These are phyloP conservation scores for Dionaea muscipula DNA, from an alignment of 179 eudicot genomes.

Conservation along the genomic window DNA sequence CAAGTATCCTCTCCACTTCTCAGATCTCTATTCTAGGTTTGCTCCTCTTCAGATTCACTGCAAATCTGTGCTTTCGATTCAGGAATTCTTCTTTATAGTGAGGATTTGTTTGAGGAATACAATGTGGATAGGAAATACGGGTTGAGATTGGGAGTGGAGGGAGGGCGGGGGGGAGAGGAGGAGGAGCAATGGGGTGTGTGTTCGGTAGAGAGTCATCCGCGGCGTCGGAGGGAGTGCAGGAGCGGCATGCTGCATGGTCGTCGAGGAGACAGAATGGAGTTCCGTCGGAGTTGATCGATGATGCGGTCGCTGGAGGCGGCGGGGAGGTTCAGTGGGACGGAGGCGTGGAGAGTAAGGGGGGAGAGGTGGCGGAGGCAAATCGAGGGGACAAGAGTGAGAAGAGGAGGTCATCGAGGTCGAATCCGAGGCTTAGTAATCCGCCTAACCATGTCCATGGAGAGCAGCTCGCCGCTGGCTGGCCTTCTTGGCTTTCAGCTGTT, in stretches of 20 bases:
- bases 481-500: slow-evolving; percentile 22
- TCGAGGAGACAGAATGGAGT: slow-evolving; percentile 15
- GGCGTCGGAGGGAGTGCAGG: slow-evolving; percentile 8
- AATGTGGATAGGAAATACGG: too few species aligned
- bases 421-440: slow-evolving; percentile 19
- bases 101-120: too few species aligned
- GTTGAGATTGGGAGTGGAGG: too few species aligned
- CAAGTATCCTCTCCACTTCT: too few species aligned
- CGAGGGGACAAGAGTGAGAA: slow-evolving; percentile 9
- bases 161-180: slow-evolving; percentile 12
- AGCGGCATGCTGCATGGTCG: slow-evolving; percentile 13
- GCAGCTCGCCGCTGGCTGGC: slow-evolving; percentile 27
- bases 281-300: slow-evolving; percentile 22
- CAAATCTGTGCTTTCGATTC: too few species aligned
- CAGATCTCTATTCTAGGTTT: too few species aligned
- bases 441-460: slow-evolving; percentile 16
- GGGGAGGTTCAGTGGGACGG: slow-evolving; percentile 13
- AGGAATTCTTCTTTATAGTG: too few species aligned
- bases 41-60: too few species aligned
- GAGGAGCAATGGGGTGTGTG: slow-evolving; percentile 26
- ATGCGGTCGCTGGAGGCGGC: slow-evolving; percentile 12
- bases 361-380: slow-evolving; percentile 7
- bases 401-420: slow-evolving; percentile 13
- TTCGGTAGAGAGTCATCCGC: slow-evolving; percentile 23
- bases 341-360: slow-evolving; percentile 18